Conservation (phyloP, 192 early-diverging fungal genomes). For the Dissophora globulifera region DNA sequence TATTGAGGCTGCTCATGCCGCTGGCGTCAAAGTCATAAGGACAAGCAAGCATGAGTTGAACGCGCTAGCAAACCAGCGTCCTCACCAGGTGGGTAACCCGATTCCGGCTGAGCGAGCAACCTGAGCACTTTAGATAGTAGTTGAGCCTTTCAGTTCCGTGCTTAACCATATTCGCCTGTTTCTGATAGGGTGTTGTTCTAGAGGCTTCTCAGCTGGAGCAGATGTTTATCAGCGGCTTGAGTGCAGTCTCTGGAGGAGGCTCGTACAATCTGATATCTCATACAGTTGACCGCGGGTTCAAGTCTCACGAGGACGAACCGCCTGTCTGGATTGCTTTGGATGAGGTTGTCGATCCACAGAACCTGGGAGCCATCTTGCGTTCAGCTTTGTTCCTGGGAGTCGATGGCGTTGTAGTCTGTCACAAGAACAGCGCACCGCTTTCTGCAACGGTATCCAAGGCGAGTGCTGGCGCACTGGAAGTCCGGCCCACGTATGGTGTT, state of each 20-base stretch:
- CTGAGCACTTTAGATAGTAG: too few relatives aligned
- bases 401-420: constrained; percentile 72
- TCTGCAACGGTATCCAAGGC: constrained; percentile 73
- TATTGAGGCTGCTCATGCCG: constrained; percentile 6
- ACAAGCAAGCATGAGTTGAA: constrained; percentile 59
- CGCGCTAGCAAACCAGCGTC: constrained; percentile 56
- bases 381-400: constrained; percentile 72
- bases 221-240: constrained; percentile 7
- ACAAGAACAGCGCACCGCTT: constrained; percentile 69
- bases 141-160: too few relatives aligned
- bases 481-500: constrained; percentile 68
- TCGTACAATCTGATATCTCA: constrained; percentile 4
- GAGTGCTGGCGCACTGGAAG: constrained; percentile 75
- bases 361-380: constrained; percentile 76
- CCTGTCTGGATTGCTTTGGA: constrained; percentile 68
- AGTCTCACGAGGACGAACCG: constrained; percentile 1
- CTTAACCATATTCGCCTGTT: too few relatives aligned
- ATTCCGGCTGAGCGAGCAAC: too few relatives aligned
- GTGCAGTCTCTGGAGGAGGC: constrained; percentile 11
- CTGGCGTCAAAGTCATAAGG: constrained; percentile 26
- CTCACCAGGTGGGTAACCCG: constrained; percentile 70
- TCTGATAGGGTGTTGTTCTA: constrained; percentile 67
- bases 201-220: constrained; percentile 47
- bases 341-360: constrained; percentile 70
- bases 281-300: background rate